Conservation (phyloP, 306 rosid species). For the Lathyrus oleraceus region DNA sequence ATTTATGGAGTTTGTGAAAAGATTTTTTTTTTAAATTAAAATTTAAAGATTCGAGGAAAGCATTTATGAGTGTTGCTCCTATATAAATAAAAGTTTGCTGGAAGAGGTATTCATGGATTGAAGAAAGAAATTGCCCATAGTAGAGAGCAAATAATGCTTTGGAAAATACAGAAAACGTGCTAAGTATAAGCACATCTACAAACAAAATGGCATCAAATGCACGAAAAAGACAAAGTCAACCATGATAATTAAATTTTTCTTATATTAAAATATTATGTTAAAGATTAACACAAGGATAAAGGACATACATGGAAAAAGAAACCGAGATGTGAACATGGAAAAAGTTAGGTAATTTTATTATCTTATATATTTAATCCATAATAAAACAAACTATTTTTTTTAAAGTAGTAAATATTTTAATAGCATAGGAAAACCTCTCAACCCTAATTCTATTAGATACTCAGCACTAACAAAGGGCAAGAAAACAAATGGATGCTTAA, state of each 20-base stretch:
- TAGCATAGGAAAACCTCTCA: constrained; percentile 11
- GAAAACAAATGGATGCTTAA: constrained; percentile 14
- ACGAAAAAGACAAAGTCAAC: constrained; percentile 1
- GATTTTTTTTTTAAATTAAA: too few relatives aligned
- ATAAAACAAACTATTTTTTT: constrained; percentile 13
- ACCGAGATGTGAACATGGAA: constrained; percentile 15
- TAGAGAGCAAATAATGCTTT: too few relatives aligned
- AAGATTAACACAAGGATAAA: neutral
- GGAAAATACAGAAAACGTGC: too few relatives aligned
- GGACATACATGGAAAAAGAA: constrained; percentile 20
- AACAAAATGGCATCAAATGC: constrained; percentile 20
- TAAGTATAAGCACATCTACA: too few relatives aligned
- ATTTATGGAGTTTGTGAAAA: too few relatives aligned
- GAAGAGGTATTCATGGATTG: too few relatives aligned
- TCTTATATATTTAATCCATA: neutral
- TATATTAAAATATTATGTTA: neutral
- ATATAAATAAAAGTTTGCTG: too few relatives aligned
- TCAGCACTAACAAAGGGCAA: neutral
- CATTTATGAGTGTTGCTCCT: too few relatives aligned
- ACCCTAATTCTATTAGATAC: neutral
- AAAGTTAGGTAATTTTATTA: constrained; percentile 6
- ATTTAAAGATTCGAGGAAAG: too few relatives aligned
- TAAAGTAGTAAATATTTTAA: constrained; percentile 5
- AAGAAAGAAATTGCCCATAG: too few relatives aligned
- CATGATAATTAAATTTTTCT: neutral